Evolutionary conservation across 2,329 filamentous ascomycete species (phyloP).

Genomic region (Diaporthe citri): DNA sequence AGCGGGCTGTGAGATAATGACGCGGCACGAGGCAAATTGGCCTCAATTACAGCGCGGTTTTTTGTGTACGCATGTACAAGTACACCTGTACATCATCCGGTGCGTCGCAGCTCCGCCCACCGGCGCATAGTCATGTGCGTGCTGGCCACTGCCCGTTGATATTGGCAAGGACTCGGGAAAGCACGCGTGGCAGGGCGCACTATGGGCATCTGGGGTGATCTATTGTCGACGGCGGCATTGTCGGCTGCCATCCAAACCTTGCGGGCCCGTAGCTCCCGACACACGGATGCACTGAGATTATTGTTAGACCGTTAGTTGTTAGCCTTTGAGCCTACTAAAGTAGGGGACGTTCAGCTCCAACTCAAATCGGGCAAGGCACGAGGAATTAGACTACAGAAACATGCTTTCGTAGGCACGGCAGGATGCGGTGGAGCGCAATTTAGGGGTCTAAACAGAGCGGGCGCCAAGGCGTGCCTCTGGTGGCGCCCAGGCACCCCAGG

Average conservation of each 20-base stretch:
- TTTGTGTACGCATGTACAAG: neutral
- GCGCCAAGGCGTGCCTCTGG: slow-evolving; percentile 1
- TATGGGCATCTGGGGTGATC: neutral
- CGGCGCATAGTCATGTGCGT: neutral
- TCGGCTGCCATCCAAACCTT: neutral
- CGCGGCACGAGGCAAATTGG: slow-evolving; percentile 23
- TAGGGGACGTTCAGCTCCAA: neutral
- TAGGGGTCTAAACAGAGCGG: slow-evolving; percentile 15
- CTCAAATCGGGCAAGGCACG: neutral
- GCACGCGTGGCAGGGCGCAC: neutral
- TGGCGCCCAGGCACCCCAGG: neutral
- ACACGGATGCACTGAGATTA: neutral
- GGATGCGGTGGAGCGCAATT: slow-evolving; percentile 8
- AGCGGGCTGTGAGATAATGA: slow-evolving; percentile 11
- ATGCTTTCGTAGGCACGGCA: slow-evolving; percentile 25
- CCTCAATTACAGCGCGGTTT: neutral
- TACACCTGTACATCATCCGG: neutral
- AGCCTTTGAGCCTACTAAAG: neutral
- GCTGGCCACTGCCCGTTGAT: neutral
- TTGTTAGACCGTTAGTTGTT: neutral
- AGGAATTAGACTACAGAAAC: slow-evolving; percentile 12
- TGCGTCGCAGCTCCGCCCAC: neutral
- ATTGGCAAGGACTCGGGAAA: neutral
- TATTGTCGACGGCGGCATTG: slow-evolving; percentile 16
- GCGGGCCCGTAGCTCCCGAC: slow-evolving; percentile 7